phyloP scores from a whole-genome alignment of 768 basidiomycete species.

The Suillus ampliporus region DNA sequence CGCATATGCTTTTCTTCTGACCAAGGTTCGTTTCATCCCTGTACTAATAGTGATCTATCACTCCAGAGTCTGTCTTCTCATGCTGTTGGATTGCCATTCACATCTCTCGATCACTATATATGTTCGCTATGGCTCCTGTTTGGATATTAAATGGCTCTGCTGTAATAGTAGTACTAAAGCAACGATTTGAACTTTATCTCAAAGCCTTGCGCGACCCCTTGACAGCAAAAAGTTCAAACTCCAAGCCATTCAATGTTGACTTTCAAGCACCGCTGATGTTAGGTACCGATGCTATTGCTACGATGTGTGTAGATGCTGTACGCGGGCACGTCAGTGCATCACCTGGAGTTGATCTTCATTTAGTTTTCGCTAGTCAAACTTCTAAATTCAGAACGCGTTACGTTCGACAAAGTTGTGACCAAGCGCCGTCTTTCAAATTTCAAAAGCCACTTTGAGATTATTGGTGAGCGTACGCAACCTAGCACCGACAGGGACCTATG shows the following conservation, averaged over 20 bases:
- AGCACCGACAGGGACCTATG: not conserved
- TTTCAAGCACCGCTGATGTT: not conserved
- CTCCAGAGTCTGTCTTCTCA: not conserved
- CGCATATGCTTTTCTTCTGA: not conserved
- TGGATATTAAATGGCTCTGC: not conserved
- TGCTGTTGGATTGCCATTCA: not conserved
- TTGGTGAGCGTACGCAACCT: not conserved
- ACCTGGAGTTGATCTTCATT: no score
- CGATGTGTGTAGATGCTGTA: not conserved
- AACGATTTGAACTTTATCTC: not conserved
- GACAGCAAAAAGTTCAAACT: no score
- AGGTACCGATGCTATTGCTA: not conserved
- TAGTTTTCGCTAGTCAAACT: no score
- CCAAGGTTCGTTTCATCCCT: slow-evolving; percentile 1
- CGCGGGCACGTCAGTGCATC: no score
- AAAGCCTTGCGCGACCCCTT: no score
- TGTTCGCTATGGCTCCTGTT: not conserved
- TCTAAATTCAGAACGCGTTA: not conserved
- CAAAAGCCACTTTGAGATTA: not conserved
- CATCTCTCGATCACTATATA: not conserved
- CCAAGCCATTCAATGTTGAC: no score
- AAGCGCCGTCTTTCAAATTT: not conserved
- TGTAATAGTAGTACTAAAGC: not conserved
- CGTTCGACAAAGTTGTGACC: not conserved
- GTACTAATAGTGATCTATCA: not conserved